Conservation (phyloP, 2,329 filamentous ascomycete genomes). For the Apiospora hydei region DNA sequence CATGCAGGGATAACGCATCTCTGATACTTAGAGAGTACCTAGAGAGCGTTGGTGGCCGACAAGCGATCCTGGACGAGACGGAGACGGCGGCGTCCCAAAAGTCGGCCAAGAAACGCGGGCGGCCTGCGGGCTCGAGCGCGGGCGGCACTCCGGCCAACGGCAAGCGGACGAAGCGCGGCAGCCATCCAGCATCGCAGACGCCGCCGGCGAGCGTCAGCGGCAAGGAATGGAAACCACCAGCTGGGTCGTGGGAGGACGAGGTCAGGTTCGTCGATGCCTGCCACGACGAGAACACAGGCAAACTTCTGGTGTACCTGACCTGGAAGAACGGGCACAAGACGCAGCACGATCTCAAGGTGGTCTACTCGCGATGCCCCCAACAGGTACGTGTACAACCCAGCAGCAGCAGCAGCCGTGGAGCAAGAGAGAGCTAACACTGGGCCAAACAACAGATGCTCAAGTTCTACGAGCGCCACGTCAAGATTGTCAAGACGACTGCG, state of each 20-base stretch:
- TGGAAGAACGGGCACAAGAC: conserved; percentile 80
- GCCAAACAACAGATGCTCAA: conserved; percentile 57
- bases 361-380: conserved; percentile 81
- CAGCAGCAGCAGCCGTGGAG: background rate
- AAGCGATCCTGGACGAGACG: conserved; percentile 59
- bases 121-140: conserved; percentile 46
- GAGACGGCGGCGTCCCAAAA: conserved; percentile 51
- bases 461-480: conserved; percentile 66
- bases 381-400: conserved; percentile 57
- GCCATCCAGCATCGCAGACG: conserved; percentile 57
- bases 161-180: conserved; percentile 56
- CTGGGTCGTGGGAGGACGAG: conserved; percentile 79
- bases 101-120: conserved; percentile 63
- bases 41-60: conserved; percentile 66
- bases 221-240: conserved; percentile 69
- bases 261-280: conserved; percentile 76
- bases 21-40: conserved; percentile 72
- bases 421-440: conserved; percentile 13
- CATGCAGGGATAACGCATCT: conserved; percentile 60
- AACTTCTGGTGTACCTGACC: conserved; percentile 71
- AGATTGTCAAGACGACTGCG: conserved; percentile 51
- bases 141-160: conserved; percentile 45
- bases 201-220: conserved; percentile 54
- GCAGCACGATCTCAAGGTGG: conserved; percentile 71
- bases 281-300: conserved; percentile 66